A percentile compares a stretch with the other conserved stretches of the same genome.
phyloP scores from a whole-genome alignment of 345 rosid genomes.

The Moringa oleifera region DNA sequence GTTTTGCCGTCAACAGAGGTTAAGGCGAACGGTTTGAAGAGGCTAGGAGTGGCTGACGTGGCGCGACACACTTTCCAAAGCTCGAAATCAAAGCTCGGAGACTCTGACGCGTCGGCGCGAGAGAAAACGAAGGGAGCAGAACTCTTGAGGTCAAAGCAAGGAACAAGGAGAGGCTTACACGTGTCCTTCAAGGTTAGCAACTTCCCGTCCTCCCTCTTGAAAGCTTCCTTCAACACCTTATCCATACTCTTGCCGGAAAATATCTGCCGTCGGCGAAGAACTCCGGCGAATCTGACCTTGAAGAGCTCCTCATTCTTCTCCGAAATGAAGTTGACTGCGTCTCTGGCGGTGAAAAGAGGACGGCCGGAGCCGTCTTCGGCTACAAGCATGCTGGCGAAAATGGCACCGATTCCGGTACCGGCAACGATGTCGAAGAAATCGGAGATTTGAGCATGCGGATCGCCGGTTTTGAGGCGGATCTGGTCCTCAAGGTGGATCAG shows the following conservation, averaged over 20 bases:
- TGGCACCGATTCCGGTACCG: conserved; percentile 82
- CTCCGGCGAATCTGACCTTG: conserved; percentile 29
- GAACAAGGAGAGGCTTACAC: conserved; percentile 91
- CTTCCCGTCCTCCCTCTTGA: conserved; percentile 57
- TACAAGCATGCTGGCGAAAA: conserved; percentile 63
- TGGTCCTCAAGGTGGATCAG: conserved; percentile 77
- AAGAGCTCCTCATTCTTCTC: conserved; percentile 55
- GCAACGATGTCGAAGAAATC: conserved; percentile 92
- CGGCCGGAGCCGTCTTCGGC: conserved; percentile 76
- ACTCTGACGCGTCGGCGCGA: conserved; percentile 89
- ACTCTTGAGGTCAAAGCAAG: conserved; percentile 90
- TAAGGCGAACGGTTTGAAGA: conserved; percentile 67
- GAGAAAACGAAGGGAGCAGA: conserved; percentile 98
- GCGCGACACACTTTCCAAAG: conserved; percentile 93
- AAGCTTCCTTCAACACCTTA: conserved; percentile 48
- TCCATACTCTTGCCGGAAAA: conserved; percentile 76
- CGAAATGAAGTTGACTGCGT: conserved; percentile 47
- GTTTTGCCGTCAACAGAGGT: conserved; percentile 82
- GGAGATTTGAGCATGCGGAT: conserved; percentile 59
- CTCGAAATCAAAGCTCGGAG: conserved; percentile 84
- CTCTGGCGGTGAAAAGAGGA: conserved; percentile 66
- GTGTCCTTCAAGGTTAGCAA: conserved; percentile 75
- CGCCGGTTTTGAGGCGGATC: conserved; percentile 72
- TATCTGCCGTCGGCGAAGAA: conserved; percentile 39
- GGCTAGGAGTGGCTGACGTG: conserved; percentile 80